Base-by-base conservation (phyloP, 2,329 filamentous ascomycete species). In the Parascedosporium putredinis region DNA sequence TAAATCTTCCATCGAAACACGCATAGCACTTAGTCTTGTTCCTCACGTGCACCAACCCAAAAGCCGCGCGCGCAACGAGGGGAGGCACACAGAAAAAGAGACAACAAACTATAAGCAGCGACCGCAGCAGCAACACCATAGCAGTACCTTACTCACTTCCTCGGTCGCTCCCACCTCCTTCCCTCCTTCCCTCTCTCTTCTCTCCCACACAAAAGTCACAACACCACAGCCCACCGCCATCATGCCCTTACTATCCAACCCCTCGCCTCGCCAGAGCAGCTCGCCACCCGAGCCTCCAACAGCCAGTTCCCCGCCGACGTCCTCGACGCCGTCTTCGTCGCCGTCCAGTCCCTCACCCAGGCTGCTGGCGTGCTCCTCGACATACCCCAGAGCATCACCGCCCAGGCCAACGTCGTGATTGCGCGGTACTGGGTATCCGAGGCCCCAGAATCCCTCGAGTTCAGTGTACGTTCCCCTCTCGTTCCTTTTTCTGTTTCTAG, bases 301-400 rank as follows among this genome's bases (percentile, higher is more conserved):
- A 64, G 79, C 67, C 63, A 71, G 58, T 64, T 90, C 2, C 83
- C 86, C 1, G 66, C 68, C 27, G 81, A 88, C 55, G 70, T 91
- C 12, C 84, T 87, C 63, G 81, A 86, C 60, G 76, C 78, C 54
- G 72, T 90, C 54, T 83, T 84, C 58, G 84, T 83, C 63, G 75
- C 83, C 49, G 83, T 84, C 31, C 81, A 86, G 61, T 78, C 78
- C 57, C 76, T 91, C 40, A 87, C 84, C 3, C 87, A 93, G 65
- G 81, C 84, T 20, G 85, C 86, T 9, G 87, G 87, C 25, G 75
- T 94, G 47, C 77, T 97, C 16, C 75, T 98, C 3, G 80, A 87
- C 45, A 74, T 97, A 34, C 86, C 88, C 5, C 89, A 95, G 62
- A 87, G 89, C 57, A 80, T 88, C 34, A 87, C 93, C 34, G 86